Base-by-base conservation (phyloP, 306 rosid species). In the Senna tora region DNA sequence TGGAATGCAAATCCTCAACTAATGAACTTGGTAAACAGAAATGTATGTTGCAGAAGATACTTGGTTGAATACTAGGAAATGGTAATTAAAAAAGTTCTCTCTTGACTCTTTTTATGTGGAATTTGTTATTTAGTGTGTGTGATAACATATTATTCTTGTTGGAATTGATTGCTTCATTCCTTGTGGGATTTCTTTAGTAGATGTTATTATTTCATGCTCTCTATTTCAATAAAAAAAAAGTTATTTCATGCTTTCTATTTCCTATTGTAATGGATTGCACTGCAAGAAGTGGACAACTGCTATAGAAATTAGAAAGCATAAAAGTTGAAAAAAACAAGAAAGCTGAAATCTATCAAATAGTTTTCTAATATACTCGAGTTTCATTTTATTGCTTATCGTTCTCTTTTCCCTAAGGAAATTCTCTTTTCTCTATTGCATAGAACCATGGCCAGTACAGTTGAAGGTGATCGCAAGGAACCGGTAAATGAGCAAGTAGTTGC, bases 401-500 rank as follows among this genome's bases (percentile, higher is more conserved):
- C 70, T 77, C 63, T 5, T 34, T 80, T 25, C 0, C 20, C 2
- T 64, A 13, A 42, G 5, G 6, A n/a, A 47, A 11, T 17, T 46
- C 64, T 57, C 42, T n/a, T 62, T 36, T 17, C 9, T 53, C 57
- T 60, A 30, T 75, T 51, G 38, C 15, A 25, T 86, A 81, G 84
- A 73, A 84, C 61, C 79, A 91, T 91, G 97, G 92, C 94, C 49
- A 78, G 81, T 73, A 79, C 38, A 56, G 75, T 77, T 20, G 98
- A 85, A 81, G 81, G 81, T 63, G 90, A 86, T 53, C 84, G 68
- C 68, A 82, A 71, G 66, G 98, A 93, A 78, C 92, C 89, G 14
- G 65, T 87, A 66, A 94, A 94, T 60, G 98, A 94, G 63, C 97
- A 91, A 85, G 89, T 84, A 38, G 84, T 91, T 13, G 97, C 97